phyloP scores from a whole-genome alignment of 352 stramenopile genomes.

The Globisporangium okanoganense region DNA sequence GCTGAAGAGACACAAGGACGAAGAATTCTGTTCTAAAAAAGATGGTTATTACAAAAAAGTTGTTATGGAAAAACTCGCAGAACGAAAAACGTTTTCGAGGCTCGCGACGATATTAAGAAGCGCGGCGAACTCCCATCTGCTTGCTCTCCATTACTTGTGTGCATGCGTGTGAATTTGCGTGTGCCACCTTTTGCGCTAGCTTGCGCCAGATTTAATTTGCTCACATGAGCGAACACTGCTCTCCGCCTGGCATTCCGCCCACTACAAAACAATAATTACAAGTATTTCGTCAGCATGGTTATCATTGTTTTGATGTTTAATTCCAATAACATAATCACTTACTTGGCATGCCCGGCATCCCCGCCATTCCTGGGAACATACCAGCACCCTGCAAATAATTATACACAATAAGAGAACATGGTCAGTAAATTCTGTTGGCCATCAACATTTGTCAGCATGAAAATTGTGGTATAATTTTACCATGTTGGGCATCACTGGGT shows the following conservation, averaged over 20 bases:
- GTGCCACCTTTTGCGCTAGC: no score
- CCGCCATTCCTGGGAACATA: slow-evolving; percentile 82
- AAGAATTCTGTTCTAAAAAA: not conserved
- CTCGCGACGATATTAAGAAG: no score
- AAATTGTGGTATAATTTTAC: slow-evolving; percentile 23
- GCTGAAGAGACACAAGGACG: not conserved
- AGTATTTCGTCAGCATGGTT: not conserved
- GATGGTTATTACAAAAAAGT: not conserved
- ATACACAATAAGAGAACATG: slow-evolving; percentile 1
- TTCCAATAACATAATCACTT: slow-evolving; percentile 21
- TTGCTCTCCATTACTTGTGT: no score
- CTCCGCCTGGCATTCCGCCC: slow-evolving; percentile 46
- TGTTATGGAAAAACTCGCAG: no score
- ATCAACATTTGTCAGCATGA: not conserved
- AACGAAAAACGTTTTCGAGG: no score
- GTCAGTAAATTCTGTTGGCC: not conserved
- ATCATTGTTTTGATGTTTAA: not conserved
- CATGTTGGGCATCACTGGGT: slow-evolving; percentile 96
- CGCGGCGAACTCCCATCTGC: no score
- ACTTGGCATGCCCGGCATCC: slow-evolving; percentile 76
- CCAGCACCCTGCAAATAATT: slow-evolving; percentile 38
- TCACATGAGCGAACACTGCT: slow-evolving; percentile 79
- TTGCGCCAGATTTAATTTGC: no score
- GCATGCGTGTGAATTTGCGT: no score
- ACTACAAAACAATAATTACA: slow-evolving; percentile 27